Conservation (phyloP, 495 filamentous ascomycete genomes). For the Hapsidospora chrysogenum region DNA sequence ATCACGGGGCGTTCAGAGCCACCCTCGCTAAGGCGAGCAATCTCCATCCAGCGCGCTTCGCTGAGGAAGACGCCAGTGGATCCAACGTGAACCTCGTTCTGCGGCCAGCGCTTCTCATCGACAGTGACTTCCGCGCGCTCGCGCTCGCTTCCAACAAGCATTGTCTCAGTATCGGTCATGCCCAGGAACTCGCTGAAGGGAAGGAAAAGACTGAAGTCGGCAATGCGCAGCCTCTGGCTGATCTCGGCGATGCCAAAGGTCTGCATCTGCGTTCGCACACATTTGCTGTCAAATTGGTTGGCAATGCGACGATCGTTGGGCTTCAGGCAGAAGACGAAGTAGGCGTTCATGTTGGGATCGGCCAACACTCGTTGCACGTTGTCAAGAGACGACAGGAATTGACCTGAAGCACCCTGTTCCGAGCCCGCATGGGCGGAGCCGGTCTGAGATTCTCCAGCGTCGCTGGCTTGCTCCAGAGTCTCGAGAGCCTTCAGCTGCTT, state of each 20-base stretch:
- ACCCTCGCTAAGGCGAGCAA: conserved; percentile 58
- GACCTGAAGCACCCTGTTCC: conserved; percentile 76
- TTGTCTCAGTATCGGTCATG: conserved; percentile 62
- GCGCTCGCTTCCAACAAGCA: conserved; percentile 77
- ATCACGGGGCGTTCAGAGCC: conserved; percentile 33
- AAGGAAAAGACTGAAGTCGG: conserved; percentile 89
- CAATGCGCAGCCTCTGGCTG: conserved; percentile 76
- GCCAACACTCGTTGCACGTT: conserved; percentile 74
- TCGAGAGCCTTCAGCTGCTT: conserved; percentile 4
- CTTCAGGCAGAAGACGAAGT: conserved; percentile 94
- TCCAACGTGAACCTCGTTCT: conserved; percentile 79
- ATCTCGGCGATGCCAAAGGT: conserved; percentile 95
- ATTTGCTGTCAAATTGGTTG: conserved; percentile 98
- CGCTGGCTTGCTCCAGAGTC: conserved; percentile 9
- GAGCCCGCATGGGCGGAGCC: conserved; percentile 19
- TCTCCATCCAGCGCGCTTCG: conserved; percentile 84
- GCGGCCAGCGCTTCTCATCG: conserved; percentile 78
- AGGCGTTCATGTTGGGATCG: conserved; percentile 68
- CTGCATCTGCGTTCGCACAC: conserved; percentile 84
- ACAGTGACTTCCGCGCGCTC: conserved; percentile 85
- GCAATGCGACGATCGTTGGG: conserved; percentile 94
- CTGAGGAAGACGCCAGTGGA: conserved; percentile 90
- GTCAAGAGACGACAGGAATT: conserved; percentile 80
- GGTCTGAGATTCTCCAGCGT: conserved; percentile 15
- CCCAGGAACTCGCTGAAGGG: conserved; percentile 94